Conservation (phyloP, 148 eudicot genomes). For the Diospyros lotus region DNA sequence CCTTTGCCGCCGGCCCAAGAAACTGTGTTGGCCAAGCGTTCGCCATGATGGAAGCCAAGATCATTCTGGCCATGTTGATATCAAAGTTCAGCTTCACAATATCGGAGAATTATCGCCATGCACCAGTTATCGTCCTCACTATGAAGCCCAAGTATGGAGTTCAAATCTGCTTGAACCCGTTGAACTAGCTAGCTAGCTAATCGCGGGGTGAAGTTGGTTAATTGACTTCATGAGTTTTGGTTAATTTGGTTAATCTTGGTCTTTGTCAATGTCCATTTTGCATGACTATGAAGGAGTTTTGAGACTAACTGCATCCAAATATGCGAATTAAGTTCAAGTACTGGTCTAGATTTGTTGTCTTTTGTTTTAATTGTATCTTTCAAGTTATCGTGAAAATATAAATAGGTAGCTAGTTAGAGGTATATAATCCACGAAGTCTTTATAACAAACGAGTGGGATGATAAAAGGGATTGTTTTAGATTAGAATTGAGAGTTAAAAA, state of each 20-base stretch:
- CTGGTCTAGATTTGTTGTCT: too few relatives aligned
- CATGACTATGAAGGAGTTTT: neutral
- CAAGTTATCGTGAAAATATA: conserved; percentile 7
- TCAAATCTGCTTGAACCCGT: conserved; percentile 61
- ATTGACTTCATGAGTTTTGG: too few relatives aligned
- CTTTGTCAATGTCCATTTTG: neutral
- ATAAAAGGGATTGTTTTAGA: neutral
- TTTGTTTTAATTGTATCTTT: neutral
- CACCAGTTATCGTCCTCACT: conserved; percentile 75
- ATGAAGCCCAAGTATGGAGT: conserved; percentile 93
- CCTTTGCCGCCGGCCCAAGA: conserved; percentile 84
- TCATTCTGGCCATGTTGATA: conserved; percentile 68
- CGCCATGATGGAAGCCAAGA: conserved; percentile 86
- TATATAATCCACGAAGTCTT: too few relatives aligned
- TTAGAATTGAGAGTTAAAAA: neutral
- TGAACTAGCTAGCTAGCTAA: conserved; percentile 18
- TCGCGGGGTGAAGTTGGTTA: neutral
- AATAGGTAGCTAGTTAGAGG: neutral
- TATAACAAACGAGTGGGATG: too few relatives aligned
- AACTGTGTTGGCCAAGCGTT: conserved; percentile 84
- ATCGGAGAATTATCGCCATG: conserved; percentile 71
- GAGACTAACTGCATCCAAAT: neutral
- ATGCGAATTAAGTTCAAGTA: too few relatives aligned
- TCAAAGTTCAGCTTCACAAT: conserved; percentile 54
- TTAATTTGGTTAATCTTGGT: neutral